These are phyloP conservation scores for Eucalyptus curtisii DNA, from an alignment of 345 rosid species.

Conservation along the genomic window DNA sequence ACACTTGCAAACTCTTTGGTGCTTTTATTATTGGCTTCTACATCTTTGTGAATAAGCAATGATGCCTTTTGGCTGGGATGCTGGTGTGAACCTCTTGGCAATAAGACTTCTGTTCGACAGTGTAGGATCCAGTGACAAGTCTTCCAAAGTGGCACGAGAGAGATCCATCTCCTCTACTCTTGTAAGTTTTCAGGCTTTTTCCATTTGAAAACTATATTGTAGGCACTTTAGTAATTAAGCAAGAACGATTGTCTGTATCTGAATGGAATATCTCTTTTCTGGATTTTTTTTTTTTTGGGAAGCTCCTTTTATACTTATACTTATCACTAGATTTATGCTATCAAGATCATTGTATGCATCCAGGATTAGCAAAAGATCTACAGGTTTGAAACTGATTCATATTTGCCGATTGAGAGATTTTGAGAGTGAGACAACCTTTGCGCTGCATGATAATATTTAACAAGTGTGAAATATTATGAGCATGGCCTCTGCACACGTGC, in stretches of 20 bases:
- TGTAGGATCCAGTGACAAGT: constrained; percentile 87
- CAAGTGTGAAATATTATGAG: not conserved
- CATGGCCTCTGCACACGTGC: not conserved
- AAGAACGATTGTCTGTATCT: not conserved
- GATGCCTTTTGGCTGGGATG: not conserved
- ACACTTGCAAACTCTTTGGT: not conserved
- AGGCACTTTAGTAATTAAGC: not conserved
- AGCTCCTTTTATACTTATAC: not conserved
- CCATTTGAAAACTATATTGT: not conserved
- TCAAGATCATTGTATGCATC: not conserved
- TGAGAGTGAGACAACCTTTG: not conserved
- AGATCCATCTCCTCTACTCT: constrained; percentile 46
- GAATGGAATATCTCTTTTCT: not conserved
- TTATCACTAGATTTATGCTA: not conserved
- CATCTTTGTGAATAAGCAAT: not conserved
- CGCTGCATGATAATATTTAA: not conserved
- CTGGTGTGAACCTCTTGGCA: not conserved
- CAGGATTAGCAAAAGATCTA: not conserved
- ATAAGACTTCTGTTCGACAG: not conserved
- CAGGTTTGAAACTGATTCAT: not conserved
- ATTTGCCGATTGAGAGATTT: not conserved
- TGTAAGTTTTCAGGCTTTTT: constrained; percentile 29
- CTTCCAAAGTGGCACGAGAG: constrained; percentile 66
- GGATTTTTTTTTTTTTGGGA: not conserved
- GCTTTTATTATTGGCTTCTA: not conserved